These are phyloP conservation scores for Pharnaceum exiguum DNA, from an alignment of 148 eudicot genomes.

Conservation along the genomic window DNA sequence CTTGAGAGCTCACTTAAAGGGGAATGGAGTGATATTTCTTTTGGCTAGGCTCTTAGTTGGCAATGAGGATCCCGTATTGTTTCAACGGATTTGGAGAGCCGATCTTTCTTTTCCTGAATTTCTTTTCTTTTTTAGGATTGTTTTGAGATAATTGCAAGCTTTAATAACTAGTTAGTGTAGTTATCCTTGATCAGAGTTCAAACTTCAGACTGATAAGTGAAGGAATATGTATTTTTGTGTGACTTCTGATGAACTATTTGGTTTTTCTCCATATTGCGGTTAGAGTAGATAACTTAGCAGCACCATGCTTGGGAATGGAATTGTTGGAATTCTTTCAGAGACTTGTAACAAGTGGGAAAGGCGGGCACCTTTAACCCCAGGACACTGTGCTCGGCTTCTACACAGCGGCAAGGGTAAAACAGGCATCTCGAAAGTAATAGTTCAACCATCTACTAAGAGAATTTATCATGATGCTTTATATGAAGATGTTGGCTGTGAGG, in stretches of 20 bases:
- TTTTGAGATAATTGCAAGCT: no score
- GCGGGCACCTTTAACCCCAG: constrained; percentile 86
- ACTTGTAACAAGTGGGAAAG: constrained; percentile 96
- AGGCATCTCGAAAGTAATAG: constrained; percentile 63
- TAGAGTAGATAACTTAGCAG: neutral
- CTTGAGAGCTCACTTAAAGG: no score
- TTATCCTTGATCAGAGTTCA: no score
- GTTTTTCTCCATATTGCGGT: neutral
- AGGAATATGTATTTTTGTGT: neutral
- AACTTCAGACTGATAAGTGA: neutral
- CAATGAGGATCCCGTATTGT: no score
- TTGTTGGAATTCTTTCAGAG: constrained; percentile 86
- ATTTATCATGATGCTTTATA: constrained; percentile 86
- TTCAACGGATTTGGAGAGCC: no score
- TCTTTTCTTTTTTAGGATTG: no score
- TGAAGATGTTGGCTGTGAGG: constrained; percentile 95
- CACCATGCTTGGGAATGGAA: constrained; percentile 86
- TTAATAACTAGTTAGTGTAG: no score
- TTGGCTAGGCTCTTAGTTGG: no score
- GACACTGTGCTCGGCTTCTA: constrained; percentile 87
- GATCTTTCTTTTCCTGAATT: no score
- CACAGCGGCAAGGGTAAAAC: constrained; percentile 54
- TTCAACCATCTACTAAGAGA: constrained; percentile 96
- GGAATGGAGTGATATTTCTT: no score
- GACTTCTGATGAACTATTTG: neutral